Conservation (phyloP, 2,329 filamentous ascomycete species). For the Sarocladium oryzae region DNA sequence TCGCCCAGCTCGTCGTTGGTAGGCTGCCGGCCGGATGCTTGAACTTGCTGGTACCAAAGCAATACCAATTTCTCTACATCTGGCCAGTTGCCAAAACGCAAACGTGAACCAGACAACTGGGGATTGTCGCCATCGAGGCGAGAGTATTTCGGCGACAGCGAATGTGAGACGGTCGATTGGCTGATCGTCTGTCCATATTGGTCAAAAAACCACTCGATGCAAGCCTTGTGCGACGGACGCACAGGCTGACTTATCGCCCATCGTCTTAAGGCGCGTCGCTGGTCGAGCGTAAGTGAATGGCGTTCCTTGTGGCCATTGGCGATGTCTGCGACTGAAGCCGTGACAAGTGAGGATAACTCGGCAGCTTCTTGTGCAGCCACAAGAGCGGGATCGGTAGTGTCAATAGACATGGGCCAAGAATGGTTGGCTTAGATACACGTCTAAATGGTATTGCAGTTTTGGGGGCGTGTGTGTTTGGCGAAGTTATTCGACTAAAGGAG, state of each 20-base stretch:
- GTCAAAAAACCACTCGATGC: slow-evolving; percentile 56
- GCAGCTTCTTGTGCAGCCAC: slow-evolving; percentile 23
- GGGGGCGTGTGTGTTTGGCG: slow-evolving; percentile 9
- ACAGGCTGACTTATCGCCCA: slow-evolving; percentile 53
- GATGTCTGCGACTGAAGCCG: slow-evolving; percentile 14
- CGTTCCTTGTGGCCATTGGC: slow-evolving; percentile 35
- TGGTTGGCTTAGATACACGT: not conserved
- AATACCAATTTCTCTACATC: slow-evolving; percentile 54
- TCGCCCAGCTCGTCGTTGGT: slow-evolving; percentile 58
- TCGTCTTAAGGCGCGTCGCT: slow-evolving; percentile 52
- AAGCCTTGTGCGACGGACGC: slow-evolving; percentile 53
- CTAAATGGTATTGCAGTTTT: slow-evolving; percentile 6
- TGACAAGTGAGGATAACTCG: slow-evolving; percentile 19
- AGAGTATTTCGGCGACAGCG: slow-evolving; percentile 55
- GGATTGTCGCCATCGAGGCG: slow-evolving; percentile 53
- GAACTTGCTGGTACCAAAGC: slow-evolving; percentile 48
- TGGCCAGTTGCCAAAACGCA: slow-evolving; percentile 59
- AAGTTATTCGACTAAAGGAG: slow-evolving; percentile 9
- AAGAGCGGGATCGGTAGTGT: slow-evolving; percentile 32
- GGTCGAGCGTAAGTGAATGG: slow-evolving; percentile 55
- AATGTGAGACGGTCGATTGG: slow-evolving; percentile 58
- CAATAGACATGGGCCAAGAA: slow-evolving; percentile 14
- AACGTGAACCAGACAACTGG: slow-evolving; percentile 54
- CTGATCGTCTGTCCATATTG: slow-evolving; percentile 55
- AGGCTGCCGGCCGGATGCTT: slow-evolving; percentile 47